Base-by-base conservation (phyloP, 129 eudicot genomes). In the Helianthus annuus region DNA sequence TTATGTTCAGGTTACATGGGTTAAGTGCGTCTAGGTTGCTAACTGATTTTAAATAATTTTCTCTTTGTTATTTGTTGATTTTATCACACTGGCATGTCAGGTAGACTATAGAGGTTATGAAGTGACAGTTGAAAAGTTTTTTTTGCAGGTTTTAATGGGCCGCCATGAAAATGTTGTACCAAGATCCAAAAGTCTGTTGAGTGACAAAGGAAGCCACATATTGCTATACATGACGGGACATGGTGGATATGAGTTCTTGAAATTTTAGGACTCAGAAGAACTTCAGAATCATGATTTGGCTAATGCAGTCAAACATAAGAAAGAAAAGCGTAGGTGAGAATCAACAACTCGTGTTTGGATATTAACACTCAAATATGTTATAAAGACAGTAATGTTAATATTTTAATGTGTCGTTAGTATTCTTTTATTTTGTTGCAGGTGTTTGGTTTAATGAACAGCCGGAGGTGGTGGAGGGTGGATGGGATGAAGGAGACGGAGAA, bases 31-130 rank as follows among this genome's bases (percentile, higher is more conserved):
- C 22, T 19, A 19, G 22, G 22, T 19, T 19, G 22, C 22, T 19
- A 19, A 19, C 22, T 19, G 22, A 19, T 19, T 19, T 19, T 19
- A 19, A 19, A 19, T 19, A 19, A 19, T 19, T 19, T 19, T 19
- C 22, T 19, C 22, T 19, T 19, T 19, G 22, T 19, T 19, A 19
- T 19, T 19, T 38, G 66, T 77, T 81, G 57, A 80, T 64, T 66
- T 75, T 48, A 59, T 53, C 46, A 32, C 68, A 72, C 39, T 82
- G 68, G 54, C 2, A 49, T 74, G 46, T 60, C 87, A 90, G 98
- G 98, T 94, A 45, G 98, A 94, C 80, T 94, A 94, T 68, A 85
- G 98, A 82, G 97, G 98, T 84, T 94, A 94, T 86, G 98, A 90
- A 78, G 98, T 94, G 79, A 94, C 97, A 7, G 96, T 91, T 62